Conservation (phyloP, 2,329 filamentous ascomycete genomes). For the Colletotrichum sidae region DNA sequence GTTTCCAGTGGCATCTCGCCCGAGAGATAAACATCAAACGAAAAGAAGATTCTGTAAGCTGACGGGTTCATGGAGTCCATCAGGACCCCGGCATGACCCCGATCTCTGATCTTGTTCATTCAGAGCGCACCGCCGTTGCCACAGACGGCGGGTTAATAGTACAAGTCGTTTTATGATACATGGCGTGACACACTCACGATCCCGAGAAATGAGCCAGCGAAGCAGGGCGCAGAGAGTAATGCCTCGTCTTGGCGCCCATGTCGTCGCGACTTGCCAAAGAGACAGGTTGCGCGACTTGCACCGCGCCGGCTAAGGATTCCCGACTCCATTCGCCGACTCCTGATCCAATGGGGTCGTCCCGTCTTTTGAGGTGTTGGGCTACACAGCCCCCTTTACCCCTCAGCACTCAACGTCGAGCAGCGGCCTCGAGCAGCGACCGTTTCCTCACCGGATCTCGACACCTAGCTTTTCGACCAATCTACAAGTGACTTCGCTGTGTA, state of each 20-base stretch:
- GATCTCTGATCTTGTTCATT: background rate
- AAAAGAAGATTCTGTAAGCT: slow-evolving; percentile 13
- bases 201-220: background rate
- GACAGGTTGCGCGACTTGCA: slow-evolving; percentile 5
- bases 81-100: slow-evolving; percentile 21
- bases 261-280: slow-evolving; percentile 19
- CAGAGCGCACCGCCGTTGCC: background rate
- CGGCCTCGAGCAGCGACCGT: slow-evolving; percentile 39
- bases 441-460: slow-evolving; percentile 74
- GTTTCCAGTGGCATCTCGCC: slow-evolving; percentile 9
- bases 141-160: slow-evolving; percentile 12
- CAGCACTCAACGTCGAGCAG: slow-evolving; percentile 18
- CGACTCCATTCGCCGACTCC: slow-evolving; percentile 9
- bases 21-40: slow-evolving; percentile 22
- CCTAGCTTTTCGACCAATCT: slow-evolving; percentile 77
- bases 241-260: slow-evolving; percentile 17
- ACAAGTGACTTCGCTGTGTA: slow-evolving; percentile 77
- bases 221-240: slow-evolving; percentile 13
- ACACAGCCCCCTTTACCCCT: slow-evolving; percentile 37
- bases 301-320: slow-evolving; percentile 7
- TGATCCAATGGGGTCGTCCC: slow-evolving; percentile 20
- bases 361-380: slow-evolving; percentile 27
- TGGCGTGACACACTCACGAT: slow-evolving; percentile 12
- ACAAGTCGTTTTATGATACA: slow-evolving; percentile 37
- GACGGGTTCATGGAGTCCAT: slow-evolving; percentile 19